Conservation (phyloP, 176 grass and related monocot species). For the Ensete ventricosum region DNA sequence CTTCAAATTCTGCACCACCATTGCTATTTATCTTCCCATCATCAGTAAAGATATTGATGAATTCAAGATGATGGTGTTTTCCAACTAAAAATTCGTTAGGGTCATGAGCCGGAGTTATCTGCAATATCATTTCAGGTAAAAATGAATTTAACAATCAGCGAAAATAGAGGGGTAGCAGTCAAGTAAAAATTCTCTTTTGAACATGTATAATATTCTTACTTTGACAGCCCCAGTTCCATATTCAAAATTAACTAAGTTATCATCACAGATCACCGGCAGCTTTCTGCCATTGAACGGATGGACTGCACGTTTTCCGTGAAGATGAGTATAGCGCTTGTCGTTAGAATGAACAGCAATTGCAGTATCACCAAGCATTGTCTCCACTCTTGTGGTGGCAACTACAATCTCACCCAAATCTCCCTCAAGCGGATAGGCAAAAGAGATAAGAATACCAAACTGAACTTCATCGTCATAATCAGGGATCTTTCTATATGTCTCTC, state of each 20-base stretch:
- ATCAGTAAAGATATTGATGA: constrained; percentile 80
- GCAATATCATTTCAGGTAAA: constrained; percentile 4
- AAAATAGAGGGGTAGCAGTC: background rate
- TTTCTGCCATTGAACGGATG: constrained; percentile 71
- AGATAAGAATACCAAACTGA: constrained; percentile 80
- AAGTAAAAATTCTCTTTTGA: background rate
- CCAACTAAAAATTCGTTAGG: constrained; percentile 86
- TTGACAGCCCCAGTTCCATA: constrained; percentile 91
- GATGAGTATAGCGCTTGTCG: constrained; percentile 66
- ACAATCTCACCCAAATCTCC: constrained; percentile 68
- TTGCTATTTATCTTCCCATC: constrained; percentile 74
- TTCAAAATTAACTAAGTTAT: constrained; percentile 55
- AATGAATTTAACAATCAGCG: background rate
- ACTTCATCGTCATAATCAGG: constrained; percentile 52
- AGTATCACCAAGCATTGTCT: constrained; percentile 87
- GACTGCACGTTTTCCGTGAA: constrained; percentile 61
- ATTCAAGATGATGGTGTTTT: constrained; percentile 82
- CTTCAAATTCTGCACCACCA: constrained; percentile 65
- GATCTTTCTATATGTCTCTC: constrained; percentile 54
- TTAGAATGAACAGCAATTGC: constrained; percentile 80
- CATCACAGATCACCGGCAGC: constrained; percentile 72
- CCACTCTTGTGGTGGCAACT: constrained; percentile 74
- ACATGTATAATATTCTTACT: constrained; percentile 23
- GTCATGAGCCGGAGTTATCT: constrained; percentile 94
- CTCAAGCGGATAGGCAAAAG: constrained; percentile 83